Base-by-base conservation (phyloP, 805 yeast genomes). In the Clavispora vitiphila region DNA sequence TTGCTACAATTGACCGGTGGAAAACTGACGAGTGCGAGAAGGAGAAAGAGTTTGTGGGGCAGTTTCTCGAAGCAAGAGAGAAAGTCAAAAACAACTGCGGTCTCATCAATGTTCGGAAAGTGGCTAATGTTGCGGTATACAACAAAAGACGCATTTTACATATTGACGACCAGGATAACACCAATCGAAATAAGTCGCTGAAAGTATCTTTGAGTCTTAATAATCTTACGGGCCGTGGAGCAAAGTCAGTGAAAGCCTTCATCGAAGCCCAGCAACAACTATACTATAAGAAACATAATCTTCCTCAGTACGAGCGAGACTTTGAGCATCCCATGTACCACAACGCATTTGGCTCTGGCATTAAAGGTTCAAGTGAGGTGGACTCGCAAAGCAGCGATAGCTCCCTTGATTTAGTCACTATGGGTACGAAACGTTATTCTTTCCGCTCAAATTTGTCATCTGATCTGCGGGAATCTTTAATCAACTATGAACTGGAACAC, bases 1-100 rank as follows among this genome's bases (percentile, higher is more conserved):
- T 64, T 1, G 32, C 38, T 5, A 48, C 54, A 3, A 58, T 66
- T 16, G 56, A 65, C 44, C 44, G 71, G 38, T 68, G 73, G 73
- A 50, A 51, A 12, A 42, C 64, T 14, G 46, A 47, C 1, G 61
- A 58, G 5, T 64, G 71, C 40, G 44, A 54, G n/a, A 38, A 49
- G 3, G 72, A 67, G 41, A 44, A 50, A 15, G 43, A 54, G 8
- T 50, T 58, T 34, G 58, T 62, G 2, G 41, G 42, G 10, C 38
- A 42, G 14, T 25, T 43, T 22, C 20, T 50, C 15, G 25, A 30
- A 14, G 22, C 24, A n/a, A 18, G n/a, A 11, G 23, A 10, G 25
- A 18, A 35, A 24, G 36, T 22, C 19, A n/a, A 16, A 20, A 8
- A 24, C 5, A 15, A 16, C 18, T 5, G 12, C n/a, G 48, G 48